Base-by-base conservation (phyloP, 2,329 filamentous ascomycete genomes). In the Paecilomyces variotii region DNA sequence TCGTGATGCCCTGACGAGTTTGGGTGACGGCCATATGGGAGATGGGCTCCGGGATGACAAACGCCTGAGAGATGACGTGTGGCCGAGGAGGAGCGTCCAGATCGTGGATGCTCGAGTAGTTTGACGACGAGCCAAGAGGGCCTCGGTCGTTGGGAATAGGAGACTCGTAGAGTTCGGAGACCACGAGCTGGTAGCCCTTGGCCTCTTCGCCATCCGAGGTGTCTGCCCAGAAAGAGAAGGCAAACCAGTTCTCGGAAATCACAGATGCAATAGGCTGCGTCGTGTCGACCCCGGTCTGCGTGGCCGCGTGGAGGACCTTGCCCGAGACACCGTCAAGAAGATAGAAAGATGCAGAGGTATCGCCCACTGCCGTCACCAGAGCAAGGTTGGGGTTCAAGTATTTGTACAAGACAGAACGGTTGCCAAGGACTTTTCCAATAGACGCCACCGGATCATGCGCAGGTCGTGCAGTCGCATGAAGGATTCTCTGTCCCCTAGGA, bases 331-430 rank as follows among this genome's bases (percentile, higher is more conserved):
- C 89, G 70, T 99, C 92, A 12, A 99, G 73, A 10, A 97, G 80
- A 68, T 93, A 91, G 62, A 95, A 80, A 0, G 85, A 87, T 6
- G 91, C 84, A 0, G 81, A 81, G 2, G 78, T 76, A 25, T 87
- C 82, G 34, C 87, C 81, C 2, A 86, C 76, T 1, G 89, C 81
- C 1, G 89, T 89, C 53, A 96, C 80, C 0, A 97, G 82, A 2
- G 91, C 80, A 5, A 90, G 83, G 74, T 96, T 97, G 0, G 90
- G 86, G 76, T 95, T 96, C 49, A 99, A 78, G 71, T 97, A 97
- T 77, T 99, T 99, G 84, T 99, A 99, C 62, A 93, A 84, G 54
- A 99, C 94, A n/a, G 87, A 87, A 51, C 94, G 85, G 68, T 99
- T 89, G 27, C 91, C 92, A 25, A 99, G 83, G 1, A 97, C 94